Percentiles rank a stretch among this genome's conserved stretches.
phyloP scores from a whole-genome alignment of 2,329 filamentous ascomycete species.

The Colletotrichum trifolii region DNA sequence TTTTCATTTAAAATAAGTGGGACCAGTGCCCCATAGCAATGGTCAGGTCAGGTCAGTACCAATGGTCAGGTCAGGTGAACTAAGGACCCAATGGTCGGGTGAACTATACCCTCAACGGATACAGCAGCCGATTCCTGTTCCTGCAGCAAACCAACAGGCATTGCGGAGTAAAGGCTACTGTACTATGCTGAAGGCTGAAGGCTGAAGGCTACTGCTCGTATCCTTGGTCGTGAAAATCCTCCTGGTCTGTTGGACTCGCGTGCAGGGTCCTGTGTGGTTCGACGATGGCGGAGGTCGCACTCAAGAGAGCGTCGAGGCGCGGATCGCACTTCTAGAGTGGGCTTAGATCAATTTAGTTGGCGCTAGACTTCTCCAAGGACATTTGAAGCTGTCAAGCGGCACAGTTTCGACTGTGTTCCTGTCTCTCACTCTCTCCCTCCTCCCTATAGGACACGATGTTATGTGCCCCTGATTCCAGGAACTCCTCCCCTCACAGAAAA shows the following conservation, averaged over 20 bases:
- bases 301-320: constrained; percentile 4
- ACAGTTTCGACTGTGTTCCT: not conserved
- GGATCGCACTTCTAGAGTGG: constrained; percentile 10
- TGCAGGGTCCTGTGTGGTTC: constrained; percentile 16
- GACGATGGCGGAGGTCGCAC: constrained; percentile 13
- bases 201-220: too few species aligned
- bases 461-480: not conserved
- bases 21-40: too few species aligned
- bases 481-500: not conserved
- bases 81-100: too few species aligned
- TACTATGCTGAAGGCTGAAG: too few species aligned
- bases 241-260: constrained; percentile 1
- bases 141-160: too few species aligned
- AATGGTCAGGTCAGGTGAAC: too few species aligned
- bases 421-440: constrained; percentile 10
- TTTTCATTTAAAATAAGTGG: too few species aligned
- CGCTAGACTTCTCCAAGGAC: not conserved
- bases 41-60: too few species aligned
- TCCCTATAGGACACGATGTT: not conserved
- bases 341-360: constrained; percentile 20
- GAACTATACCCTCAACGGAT: too few species aligned
- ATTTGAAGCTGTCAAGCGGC: constrained; percentile 16
- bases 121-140: too few species aligned
- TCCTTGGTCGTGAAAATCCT: not conserved
- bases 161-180: too few species aligned